A percentile compares a stretch with the other conserved stretches of the same genome.
Evolutionary conservation across 805 yeast genomes (phyloP).

Genomic region (Starmerella vaccinii): DNA sequence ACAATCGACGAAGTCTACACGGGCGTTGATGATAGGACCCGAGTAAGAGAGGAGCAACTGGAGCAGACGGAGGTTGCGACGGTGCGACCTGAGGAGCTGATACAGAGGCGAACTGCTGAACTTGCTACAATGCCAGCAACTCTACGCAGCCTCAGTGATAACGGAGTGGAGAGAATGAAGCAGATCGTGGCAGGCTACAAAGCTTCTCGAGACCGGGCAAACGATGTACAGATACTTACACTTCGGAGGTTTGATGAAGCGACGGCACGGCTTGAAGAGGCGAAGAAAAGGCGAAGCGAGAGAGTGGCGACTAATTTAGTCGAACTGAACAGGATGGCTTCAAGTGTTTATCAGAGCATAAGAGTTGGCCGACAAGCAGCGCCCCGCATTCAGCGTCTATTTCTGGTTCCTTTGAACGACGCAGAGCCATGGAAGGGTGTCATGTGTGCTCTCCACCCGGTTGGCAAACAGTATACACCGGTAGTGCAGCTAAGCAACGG

Average conservation of each 20-base stretch:
- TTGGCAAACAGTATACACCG: not conserved
- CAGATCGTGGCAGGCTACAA: not conserved
- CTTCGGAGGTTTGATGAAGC: not conserved
- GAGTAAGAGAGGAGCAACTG: not conserved
- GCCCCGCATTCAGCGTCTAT: not conserved
- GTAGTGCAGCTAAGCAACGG: slow-evolving; percentile 2
- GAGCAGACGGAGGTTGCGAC: not conserved
- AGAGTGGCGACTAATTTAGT: not conserved
- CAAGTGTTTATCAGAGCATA: not conserved
- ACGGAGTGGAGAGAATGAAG: not conserved
- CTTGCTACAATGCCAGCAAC: not conserved
- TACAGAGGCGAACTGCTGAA: not conserved
- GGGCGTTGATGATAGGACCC: not conserved
- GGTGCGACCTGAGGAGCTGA: not conserved
- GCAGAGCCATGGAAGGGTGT: not conserved
- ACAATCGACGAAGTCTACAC: not conserved
- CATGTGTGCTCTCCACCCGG: not conserved
- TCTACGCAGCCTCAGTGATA: not conserved
- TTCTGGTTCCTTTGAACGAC: not conserved
- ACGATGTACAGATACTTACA: not conserved
- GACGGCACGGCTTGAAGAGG: not conserved
- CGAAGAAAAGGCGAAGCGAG: not conserved
- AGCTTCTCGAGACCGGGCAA: not conserved
- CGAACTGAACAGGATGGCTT: not conserved
- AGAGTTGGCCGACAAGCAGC: not conserved